phyloP scores from a whole-genome alignment of 2,329 filamentous ascomycete species.

The Colletotrichum eleusines region DNA sequence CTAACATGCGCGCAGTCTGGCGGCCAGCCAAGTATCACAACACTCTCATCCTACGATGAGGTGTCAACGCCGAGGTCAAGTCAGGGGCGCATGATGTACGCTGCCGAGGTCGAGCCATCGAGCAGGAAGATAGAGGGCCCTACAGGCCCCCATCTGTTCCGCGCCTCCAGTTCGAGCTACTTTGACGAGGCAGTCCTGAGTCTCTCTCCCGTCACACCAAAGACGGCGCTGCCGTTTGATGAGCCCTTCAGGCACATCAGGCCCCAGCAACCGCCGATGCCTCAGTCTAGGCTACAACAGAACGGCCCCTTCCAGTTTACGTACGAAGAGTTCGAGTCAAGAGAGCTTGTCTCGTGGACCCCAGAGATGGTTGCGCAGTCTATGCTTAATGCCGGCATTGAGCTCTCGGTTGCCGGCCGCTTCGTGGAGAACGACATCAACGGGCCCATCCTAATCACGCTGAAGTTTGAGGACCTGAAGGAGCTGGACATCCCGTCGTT shows the following conservation, averaged over 20 bases:
- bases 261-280: constrained; percentile 38
- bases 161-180: constrained; percentile 71
- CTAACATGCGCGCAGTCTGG: constrained; percentile 43
- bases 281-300: constrained; percentile 51
- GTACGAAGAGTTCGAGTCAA: constrained; percentile 67
- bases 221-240: constrained; percentile 59
- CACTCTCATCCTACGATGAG: constrained; percentile 89
- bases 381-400: constrained; percentile 88
- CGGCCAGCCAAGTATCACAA: constrained; percentile 82
- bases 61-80: constrained; percentile 80
- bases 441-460: constrained; percentile 85
- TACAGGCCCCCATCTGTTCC: constrained; percentile 87
- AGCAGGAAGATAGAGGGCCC: constrained; percentile 80
- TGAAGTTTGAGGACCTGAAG: constrained; percentile 89
- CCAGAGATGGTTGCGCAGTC: constrained; percentile 84
- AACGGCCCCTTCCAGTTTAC: constrained; percentile 69
- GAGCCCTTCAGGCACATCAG: constrained; percentile 37
- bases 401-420: constrained; percentile 80
- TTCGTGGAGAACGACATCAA: constrained; percentile 95
- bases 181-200: constrained; percentile 68
- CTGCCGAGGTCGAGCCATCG: constrained; percentile 66
- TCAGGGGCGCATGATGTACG: constrained; percentile 68
- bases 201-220: constrained; percentile 80
- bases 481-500: constrained; percentile 86
- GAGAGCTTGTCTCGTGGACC: constrained; percentile 74